Base-by-base conservation (phyloP, 148 eudicot genomes). In the Dysphania ambrosioides region DNA sequence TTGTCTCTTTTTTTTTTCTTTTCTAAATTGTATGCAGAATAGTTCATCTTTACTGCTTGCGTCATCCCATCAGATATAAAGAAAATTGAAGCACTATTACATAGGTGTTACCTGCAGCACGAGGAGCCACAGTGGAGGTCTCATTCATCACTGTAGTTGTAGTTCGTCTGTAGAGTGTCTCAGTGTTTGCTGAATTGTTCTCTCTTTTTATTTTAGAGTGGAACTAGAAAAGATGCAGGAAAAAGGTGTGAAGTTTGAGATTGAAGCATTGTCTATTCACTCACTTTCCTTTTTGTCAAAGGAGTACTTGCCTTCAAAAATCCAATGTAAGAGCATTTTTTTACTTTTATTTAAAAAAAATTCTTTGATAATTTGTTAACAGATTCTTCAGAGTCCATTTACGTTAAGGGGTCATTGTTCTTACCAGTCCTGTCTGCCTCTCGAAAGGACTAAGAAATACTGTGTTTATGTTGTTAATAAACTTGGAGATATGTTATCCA, bases 41-140 rank as follows among this genome's bases (percentile, higher is more conserved):
- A 27, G 26, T 70, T 59, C 49, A 68, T 27, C 57, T 1, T 32
- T 70, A 38, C n/a, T 7, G 35, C 23, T 53, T 34, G 19, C 26
- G 8, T 57, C 32, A 66, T 69, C 12, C 75, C 72, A 70, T 31
- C 75, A 95, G 99, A 95, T 71, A 92, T 83, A 82, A 81, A 80
- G 55, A 92, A 81, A 85, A 84, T 84, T 30, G 85, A 89, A 86
- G 89, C 92, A 56, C 77, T 95, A 79, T 66, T 95, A 68, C 80
- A 64, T 34, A 82, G 99, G 78, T 95, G 99, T 81, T 92, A 95
- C 85, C 83, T n/a, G n/a, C n/a, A 78, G 76, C 80, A 86, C 32
- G 91, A 86, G 73, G 92, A 85, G 76, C n/a, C n/a, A n/a, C n/a
- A n/a, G 12, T 95, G 99, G 99, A 95, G 97, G 99, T 95, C 56